Base-by-base conservation (phyloP, 768 basidiomycete species). In the Phanerochaete sordida region DNA sequence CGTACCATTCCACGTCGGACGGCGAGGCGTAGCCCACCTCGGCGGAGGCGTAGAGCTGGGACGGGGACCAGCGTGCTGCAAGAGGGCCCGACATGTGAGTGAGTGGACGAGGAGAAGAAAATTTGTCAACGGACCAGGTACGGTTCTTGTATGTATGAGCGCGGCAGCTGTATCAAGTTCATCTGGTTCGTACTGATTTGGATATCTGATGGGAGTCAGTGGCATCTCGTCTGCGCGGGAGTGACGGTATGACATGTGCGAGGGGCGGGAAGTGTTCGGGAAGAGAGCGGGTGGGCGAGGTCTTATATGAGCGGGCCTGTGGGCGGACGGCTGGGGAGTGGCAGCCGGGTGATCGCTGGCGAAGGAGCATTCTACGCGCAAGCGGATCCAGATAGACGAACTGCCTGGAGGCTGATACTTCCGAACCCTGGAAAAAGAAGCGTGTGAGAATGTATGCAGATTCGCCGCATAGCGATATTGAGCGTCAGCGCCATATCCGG, bases 401-500 rank as follows among this genome's bases (percentile, higher is more conserved):
- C 35, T 54, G 35, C 39, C 53, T 55, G 39, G 61, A 24, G 50
- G 48, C 21, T 48, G 50, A 59, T 48, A 57, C 43, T 51, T 49
- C 50, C 61, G 61, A 48, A 16, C 31, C 45, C 53, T 54, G 33
- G 53, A 16, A 35, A 43, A 31, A 54, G 56, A 44, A 53, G 48
- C 43, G 48, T 61, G 58, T 59, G 50, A 51, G 58, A 31, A 33
- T 43, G 49, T 54, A 24, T 30, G 50, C 28, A 59, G 50, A 59
- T 58, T 44, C 43, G 39, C 39, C 21, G 35, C 23, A 19, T 19
- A 55, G 52, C 53, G 58, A 52, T 37, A 54, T 23, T 62, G 31
- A 52, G 61, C 61, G 61, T 56, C 52, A 58, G 43, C 28, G 44
- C 57, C 43, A 62, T 62, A 62, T 62, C 61, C 52, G 61, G 61